A percentile compares a stretch with the other conserved stretches of the same genome.
Evolutionary conservation across 164 flowering plant genomes (phyloP).

Genomic region (Taxillus chinensis): DNA sequence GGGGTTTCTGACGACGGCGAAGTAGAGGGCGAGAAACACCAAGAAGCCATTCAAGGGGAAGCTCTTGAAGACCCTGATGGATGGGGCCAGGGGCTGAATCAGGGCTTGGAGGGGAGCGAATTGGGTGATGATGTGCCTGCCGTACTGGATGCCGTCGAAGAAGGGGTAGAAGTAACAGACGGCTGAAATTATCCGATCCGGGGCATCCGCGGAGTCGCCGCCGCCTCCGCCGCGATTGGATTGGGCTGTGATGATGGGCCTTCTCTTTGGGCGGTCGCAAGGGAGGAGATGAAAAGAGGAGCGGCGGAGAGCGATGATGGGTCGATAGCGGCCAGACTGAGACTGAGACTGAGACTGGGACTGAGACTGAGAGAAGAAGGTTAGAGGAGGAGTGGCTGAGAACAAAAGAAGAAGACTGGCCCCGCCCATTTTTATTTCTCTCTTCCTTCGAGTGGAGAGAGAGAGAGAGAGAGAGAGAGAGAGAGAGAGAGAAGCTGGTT

Average conservation of each 20-base stretch:
- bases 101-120: constrained; percentile 57
- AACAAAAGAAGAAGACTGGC: too few relatives aligned
- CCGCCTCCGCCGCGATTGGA: constrained; percentile 37
- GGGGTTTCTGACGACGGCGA: constrained; percentile 73
- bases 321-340: too few relatives aligned
- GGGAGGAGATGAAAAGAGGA: too few relatives aligned
- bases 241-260: constrained; percentile 12
- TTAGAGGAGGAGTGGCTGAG: too few relatives aligned
- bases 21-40: constrained; percentile 75
- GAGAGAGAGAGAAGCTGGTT: too few relatives aligned
- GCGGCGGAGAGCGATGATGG: too few relatives aligned
- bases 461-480: too few relatives aligned
- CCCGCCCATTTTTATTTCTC: too few relatives aligned
- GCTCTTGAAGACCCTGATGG: constrained; percentile 72
- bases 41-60: constrained; percentile 88
- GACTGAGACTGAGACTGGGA: too few relatives aligned
- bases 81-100: constrained; percentile 69
- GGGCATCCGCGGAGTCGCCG: constrained; percentile 35
- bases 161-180: constrained; percentile 88
- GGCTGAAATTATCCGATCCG: constrained; percentile 84
- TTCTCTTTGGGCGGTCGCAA: too few relatives aligned
- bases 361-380: too few relatives aligned
- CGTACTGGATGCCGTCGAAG: constrained; percentile 87
- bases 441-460: too few relatives aligned
- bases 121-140: constrained; percentile 73